Evolutionary conservation across 2,329 filamentous ascomycete genomes (phyloP).

Genomic region (Pleomassaria siparia): DNA sequence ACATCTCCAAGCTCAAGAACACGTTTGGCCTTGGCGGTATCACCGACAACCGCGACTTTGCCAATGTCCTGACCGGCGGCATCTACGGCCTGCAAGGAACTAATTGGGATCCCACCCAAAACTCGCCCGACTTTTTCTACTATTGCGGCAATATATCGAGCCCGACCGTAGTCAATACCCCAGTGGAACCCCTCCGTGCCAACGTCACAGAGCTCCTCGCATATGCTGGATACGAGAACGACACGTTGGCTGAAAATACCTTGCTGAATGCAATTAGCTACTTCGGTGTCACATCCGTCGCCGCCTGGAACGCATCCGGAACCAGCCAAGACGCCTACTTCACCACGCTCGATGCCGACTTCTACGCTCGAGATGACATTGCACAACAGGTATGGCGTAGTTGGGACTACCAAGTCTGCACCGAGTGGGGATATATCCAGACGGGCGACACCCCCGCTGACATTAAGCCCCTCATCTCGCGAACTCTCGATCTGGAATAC

Average conservation of each 20-base stretch:
- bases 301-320: constrained; percentile 39
- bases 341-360: constrained; percentile 50
- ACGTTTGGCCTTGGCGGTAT: constrained; percentile 55
- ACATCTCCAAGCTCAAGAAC: constrained; percentile 52
- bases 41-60: constrained; percentile 57
- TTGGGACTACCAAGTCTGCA: constrained; percentile 60
- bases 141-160: constrained; percentile 60
- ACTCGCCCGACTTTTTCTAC: constrained; percentile 50
- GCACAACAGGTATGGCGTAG: constrained; percentile 46
- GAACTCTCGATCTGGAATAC: constrained; percentile 67
- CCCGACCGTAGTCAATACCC: constrained; percentile 48
- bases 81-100: constrained; percentile 56
- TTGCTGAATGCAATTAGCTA: constrained; percentile 62
- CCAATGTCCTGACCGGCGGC: constrained; percentile 46
- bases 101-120: constrained; percentile 60
- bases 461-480: constrained; percentile 70
- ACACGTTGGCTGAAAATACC: constrained; percentile 48
- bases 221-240: constrained; percentile 52
- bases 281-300: constrained; percentile 49
- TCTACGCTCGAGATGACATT: constrained; percentile 49
- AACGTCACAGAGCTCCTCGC: constrained; percentile 49
- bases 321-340: constrained; percentile 55
- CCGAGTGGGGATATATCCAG: constrained; percentile 73
- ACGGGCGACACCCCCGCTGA: constrained; percentile 69
- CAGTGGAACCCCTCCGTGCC: constrained; percentile 39